These are phyloP conservation scores for Purpureocillium takamizusanense DNA, from an alignment of 2,329 filamentous ascomycete genomes.

Conservation along the genomic window DNA sequence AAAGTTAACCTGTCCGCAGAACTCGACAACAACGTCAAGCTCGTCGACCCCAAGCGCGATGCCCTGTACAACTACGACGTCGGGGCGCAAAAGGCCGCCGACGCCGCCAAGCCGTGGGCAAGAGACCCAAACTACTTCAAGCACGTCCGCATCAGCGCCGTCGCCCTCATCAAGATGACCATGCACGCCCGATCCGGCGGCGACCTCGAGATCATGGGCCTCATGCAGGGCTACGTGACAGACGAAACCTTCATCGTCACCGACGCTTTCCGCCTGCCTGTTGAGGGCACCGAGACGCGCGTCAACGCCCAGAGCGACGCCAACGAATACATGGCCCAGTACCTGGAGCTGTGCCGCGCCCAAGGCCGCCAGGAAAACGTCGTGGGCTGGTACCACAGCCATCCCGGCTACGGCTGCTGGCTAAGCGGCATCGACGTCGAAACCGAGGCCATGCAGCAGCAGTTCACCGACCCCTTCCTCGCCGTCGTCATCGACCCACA, in stretches of 20 bases:
- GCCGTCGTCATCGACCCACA: slow-evolving; percentile 96
- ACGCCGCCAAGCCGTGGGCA: slow-evolving; percentile 62
- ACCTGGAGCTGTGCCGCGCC: slow-evolving; percentile 66
- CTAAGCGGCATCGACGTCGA: slow-evolving; percentile 89
- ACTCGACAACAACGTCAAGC: slow-evolving; percentile 74
- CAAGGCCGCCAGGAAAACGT: slow-evolving; percentile 79
- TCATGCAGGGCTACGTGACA: slow-evolving; percentile 93
- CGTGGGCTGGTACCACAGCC: slow-evolving; percentile 96
- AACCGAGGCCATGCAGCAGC: slow-evolving; percentile 80
- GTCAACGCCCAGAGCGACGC: slow-evolving; percentile 95
- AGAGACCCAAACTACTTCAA: slow-evolving; percentile 83
- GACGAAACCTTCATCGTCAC: slow-evolving; percentile 83
- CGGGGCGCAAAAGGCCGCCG: slow-evolving; percentile 57
- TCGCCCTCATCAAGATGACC: slow-evolving; percentile 96
- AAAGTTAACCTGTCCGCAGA: slow-evolving; percentile 42
- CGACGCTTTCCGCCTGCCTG: slow-evolving; percentile 85
- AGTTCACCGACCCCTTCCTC: slow-evolving; percentile 81
- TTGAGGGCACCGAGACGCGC: slow-evolving; percentile 96
- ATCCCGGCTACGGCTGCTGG: slow-evolving; percentile 98
- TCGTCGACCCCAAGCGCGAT: slow-evolving; percentile 81
- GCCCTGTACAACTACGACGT: slow-evolving; percentile 81
- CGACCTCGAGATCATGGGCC: slow-evolving; percentile 87
- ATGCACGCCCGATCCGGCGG: slow-evolving; percentile 98
- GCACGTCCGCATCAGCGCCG: slow-evolving; percentile 82
- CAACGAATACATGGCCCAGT: slow-evolving; percentile 93